phyloP scores from a whole-genome alignment of 2,329 filamentous ascomycete genomes.

The Hawksworthiomyces lignivorus region DNA sequence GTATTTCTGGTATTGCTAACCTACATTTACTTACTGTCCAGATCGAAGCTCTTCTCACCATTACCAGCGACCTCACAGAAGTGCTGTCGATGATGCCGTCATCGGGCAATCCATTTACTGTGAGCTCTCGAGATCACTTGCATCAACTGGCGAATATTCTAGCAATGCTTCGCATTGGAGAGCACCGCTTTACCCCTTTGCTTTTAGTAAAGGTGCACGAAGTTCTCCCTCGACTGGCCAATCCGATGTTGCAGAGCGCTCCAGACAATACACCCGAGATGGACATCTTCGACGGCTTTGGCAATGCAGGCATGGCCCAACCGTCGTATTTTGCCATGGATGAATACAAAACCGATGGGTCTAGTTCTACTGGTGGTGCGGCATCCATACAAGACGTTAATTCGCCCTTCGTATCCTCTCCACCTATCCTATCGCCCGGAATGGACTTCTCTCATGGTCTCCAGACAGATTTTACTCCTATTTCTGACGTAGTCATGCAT shows the following conservation, averaged over 20 bases:
- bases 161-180: constrained; percentile 63
- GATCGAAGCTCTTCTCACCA: constrained; percentile 75
- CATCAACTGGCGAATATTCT: constrained; percentile 61
- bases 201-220: constrained; percentile 70
- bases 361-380: constrained; percentile 27
- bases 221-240: constrained; percentile 54
- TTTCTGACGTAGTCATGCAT: constrained; percentile 48
- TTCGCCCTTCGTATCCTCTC: constrained; percentile 45
- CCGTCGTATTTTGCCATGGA: constrained; percentile 37
- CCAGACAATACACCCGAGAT: constrained; percentile 47
- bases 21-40: constrained; percentile 20
- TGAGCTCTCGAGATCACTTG: constrained; percentile 66
- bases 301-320: constrained; percentile 53
- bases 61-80: constrained; percentile 65
- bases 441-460: constrained; percentile 41
- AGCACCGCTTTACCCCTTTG: constrained; percentile 69
- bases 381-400: constrained; percentile 34
- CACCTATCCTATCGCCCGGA: constrained; percentile 44
- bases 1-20: not conserved
- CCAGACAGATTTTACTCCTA: constrained; percentile 35
- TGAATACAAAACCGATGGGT: constrained; percentile 40
- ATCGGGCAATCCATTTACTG: constrained; percentile 52
- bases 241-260: constrained; percentile 51
- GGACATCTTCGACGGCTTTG: constrained; percentile 61
- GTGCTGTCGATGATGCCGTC: constrained; percentile 60